Base-by-base conservation (phyloP, 495 filamentous ascomycete genomes). In the Cryomyces minteri region DNA sequence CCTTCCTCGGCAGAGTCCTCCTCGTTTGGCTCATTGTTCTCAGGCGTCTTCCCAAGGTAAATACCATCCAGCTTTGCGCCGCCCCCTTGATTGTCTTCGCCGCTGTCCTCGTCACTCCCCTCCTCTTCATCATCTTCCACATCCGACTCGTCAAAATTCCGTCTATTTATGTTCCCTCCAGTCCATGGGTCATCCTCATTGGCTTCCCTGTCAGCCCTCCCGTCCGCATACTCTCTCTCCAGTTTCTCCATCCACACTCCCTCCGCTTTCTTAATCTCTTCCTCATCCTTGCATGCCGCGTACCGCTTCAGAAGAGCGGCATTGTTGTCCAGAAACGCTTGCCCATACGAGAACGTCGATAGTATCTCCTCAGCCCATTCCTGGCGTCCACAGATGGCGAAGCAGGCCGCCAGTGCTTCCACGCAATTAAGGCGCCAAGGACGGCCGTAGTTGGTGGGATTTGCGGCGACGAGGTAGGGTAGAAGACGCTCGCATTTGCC, bases 381-480 rank as follows among this genome's bases (percentile, higher is more conserved):
- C 34, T 68, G 58, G 57, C 90, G 83, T 29, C 90, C 86, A 55
- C 88, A 94, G 50, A 98, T 98, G 50, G 69, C 80, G 62, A 90
- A 98, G 18, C 79, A 80, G 10, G 90, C 90, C 5, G 88, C 92
- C 40, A 98, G 66, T 4, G 90, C 90, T 64, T 98, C 90, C 39
- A 82, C 90, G 52, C 90, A 98, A 62, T 98, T 98, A 37, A 98
- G 61, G 44, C 86, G 70, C 81, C 84, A 90, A 12, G 90, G 90
- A 54, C 84, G 81, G 10, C 90, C 90, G 63, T 96, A 98, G 65
- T 98, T 98, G 57, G 94, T 90, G 2, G 82, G 80, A 57, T 98
- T 98, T 39, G 90, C 92, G 12, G 90, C 90, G 43, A 98, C 84
- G 9, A 98, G 76, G 58, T 98, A 98, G 0, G 90, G 90, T 28